A percentile compares a stretch with the other conserved stretches of the same genome.
These are phyloP conservation scores for Gossypium rotundifolium DNA, from an alignment of 345 rosid genomes.

Conservation along the genomic window DNA sequence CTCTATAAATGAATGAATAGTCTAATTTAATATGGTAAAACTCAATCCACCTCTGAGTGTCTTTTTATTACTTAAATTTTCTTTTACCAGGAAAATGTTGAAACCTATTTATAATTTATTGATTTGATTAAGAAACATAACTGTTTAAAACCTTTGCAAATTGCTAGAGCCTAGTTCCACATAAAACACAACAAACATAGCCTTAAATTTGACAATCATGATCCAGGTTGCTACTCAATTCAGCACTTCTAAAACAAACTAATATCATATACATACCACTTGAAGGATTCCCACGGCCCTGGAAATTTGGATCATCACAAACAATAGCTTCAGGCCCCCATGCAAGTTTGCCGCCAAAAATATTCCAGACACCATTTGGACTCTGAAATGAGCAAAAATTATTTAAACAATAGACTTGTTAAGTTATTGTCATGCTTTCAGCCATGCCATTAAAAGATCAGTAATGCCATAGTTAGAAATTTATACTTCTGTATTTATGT, in stretches of 20 bases:
- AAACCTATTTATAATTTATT: neutral
- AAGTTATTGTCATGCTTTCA: neutral
- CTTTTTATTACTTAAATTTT: neutral
- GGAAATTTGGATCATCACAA: conserved; percentile 50
- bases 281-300: conserved; percentile 46
- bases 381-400: conserved; percentile 25
- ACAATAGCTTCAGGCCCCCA: conserved; percentile 57
- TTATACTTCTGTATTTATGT: neutral
- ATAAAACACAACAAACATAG: neutral
- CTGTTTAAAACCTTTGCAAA: neutral
- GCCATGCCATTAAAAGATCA: neutral
- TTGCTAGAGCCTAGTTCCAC: neutral
- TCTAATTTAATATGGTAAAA: neutral
- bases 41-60: neutral
- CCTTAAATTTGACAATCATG: neutral
- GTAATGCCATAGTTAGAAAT: neutral
- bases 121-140: neutral
- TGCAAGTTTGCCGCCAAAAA: conserved; percentile 43
- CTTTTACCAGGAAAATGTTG: neutral
- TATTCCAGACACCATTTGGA: conserved; percentile 52
- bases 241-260: neutral
- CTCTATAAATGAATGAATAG: neutral
- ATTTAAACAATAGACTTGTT: conserved; percentile 4
- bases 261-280: conserved; percentile 27
- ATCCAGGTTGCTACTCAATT: neutral